These are phyloP conservation scores for Talaromyces pinophilus DNA, from an alignment of 2,329 filamentous ascomycete genomes.

Conservation along the genomic window DNA sequence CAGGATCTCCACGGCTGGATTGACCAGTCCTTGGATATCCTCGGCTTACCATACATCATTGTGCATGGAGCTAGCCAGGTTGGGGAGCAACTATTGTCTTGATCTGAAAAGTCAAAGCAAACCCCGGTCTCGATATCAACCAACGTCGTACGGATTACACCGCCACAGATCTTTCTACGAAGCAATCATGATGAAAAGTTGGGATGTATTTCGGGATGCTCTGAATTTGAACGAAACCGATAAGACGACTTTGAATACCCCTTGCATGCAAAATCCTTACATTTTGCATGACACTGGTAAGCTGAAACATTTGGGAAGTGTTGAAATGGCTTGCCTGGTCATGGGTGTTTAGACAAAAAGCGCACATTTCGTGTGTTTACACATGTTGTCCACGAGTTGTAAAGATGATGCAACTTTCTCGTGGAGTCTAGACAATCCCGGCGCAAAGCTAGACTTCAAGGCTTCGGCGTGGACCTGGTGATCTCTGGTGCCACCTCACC, in stretches of 20 bases:
- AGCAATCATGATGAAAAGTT: not conserved
- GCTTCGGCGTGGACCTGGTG: not conserved
- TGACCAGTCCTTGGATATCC: not conserved
- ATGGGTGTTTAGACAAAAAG: not conserved
- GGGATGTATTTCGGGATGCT: not conserved
- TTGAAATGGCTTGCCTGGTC: not conserved
- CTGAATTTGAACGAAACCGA: not conserved
- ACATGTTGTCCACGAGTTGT: slow-evolving; percentile 1
- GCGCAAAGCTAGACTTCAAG: not conserved
- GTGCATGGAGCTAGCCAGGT: slow-evolving; percentile 10
- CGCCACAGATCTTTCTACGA: not conserved
- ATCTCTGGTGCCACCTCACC: slow-evolving; percentile 7
- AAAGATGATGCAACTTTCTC: not conserved
- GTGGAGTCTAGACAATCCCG: not conserved
- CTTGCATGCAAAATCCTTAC: not conserved
- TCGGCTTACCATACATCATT: not conserved
- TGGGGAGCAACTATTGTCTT: slow-evolving; percentile 12
- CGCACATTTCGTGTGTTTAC: not conserved
- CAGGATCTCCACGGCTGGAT: not conserved
- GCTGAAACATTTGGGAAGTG: not conserved
- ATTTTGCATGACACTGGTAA: not conserved
- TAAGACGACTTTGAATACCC: not conserved
- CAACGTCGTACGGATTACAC: not conserved
- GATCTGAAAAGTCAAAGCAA: not conserved
- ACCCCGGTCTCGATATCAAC: not conserved